Conservation (phyloP, 2,329 filamentous ascomycete genomes). For the Golovinomyces cichoracearum region DNA sequence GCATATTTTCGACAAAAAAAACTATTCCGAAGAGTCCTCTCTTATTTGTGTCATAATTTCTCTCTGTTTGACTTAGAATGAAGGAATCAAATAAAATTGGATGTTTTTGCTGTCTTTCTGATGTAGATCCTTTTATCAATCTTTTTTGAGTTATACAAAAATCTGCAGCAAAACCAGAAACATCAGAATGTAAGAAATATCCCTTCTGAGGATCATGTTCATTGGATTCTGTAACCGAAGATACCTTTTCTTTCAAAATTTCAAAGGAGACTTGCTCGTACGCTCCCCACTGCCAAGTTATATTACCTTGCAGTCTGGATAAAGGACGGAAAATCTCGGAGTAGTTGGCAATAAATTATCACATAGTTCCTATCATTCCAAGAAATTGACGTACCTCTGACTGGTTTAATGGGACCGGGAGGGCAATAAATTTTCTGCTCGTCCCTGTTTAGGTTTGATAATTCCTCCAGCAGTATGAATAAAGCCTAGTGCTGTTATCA, state of each 20-base stretch:
- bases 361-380: background rate
- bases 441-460: background rate
- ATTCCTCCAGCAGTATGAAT: background rate
- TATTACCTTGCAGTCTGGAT: background rate
- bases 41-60: background rate
- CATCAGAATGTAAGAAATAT: background rate
- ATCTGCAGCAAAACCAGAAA: background rate
- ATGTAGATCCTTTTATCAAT: background rate
- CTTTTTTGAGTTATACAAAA: slow-evolving; percentile 1
- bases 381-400: background rate
- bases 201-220: slow-evolving; percentile 9
- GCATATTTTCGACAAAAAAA: background rate
- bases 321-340: background rate
- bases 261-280: background rate
- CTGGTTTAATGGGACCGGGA: background rate
- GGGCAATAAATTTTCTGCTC: background rate
- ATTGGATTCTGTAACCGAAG: background rate
- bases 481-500: background rate
- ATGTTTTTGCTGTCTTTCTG: background rate
- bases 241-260: background rate
- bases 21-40: background rate
- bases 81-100: slow-evolving; percentile 1
- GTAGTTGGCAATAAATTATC: background rate
- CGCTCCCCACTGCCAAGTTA: background rate
- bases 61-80: background rate